Conservation (phyloP, 257 asterid genomes). For the Nicotiana sylvestris region DNA sequence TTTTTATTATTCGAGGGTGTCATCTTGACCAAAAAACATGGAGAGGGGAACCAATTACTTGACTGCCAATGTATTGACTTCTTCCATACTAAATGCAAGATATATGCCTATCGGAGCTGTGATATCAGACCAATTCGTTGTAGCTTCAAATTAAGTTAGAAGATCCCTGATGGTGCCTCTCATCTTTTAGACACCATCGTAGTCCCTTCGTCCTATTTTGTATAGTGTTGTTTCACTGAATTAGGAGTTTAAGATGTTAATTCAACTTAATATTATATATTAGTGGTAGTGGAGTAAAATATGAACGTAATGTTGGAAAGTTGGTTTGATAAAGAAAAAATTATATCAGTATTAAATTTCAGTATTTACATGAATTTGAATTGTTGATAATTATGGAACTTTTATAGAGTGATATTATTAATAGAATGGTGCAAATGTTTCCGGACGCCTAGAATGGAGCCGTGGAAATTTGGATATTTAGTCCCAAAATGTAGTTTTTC, state of each 20-base stretch:
- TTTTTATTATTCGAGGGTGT: not conserved
- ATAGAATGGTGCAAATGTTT: not conserved
- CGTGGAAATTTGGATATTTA: not conserved
- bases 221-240: not conserved
- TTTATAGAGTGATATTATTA: not conserved
- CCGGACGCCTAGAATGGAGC: not conserved
- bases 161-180: not conserved
- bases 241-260: not conserved
- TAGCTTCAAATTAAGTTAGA: not conserved
- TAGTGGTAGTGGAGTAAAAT: not conserved
- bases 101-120: not conserved
- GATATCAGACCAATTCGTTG: not conserved
- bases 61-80: not conserved
- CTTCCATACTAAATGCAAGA: not conserved
- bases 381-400: not conserved
- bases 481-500: not conserved
- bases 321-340: not conserved
- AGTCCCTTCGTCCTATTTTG: conserved; percentile 1
- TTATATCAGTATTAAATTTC: not conserved
- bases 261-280: not conserved
- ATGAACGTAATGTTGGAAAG: not conserved
- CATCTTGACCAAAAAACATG: not conserved
- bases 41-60: not conserved
- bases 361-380: not conserved
- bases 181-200: not conserved